Evolutionary conservation across 2,329 filamentous ascomycete genomes (phyloP), one percentile per base, ranked within the genome.

Genomic region (Zasmidium citrigriseum): DNA sequence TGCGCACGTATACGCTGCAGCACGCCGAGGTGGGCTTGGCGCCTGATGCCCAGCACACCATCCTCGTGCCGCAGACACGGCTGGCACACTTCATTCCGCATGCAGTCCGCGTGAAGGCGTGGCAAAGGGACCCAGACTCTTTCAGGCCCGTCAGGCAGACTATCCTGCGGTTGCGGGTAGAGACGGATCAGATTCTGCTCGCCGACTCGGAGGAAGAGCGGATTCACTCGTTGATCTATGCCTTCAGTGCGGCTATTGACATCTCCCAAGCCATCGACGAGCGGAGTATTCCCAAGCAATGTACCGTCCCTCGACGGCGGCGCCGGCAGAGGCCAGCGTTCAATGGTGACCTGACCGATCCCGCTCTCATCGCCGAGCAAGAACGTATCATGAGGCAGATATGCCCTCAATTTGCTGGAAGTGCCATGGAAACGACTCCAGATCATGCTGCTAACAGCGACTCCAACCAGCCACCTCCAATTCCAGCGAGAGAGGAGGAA

Each of bases 11-110:
- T 70, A 89, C 86, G 53, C 78, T 92, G 49, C 83, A 90, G 63
- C 87, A 91, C 70, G 89, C 89, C 21, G 89, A 92, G 72, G 84
- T 89, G 21, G 89, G 89, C 11, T 83, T 91, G 61, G 89, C 89
- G 10, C 83, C 85, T 16, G 89, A 92, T 72, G 88, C 89, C 70
- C 80, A 83, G 67, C 89, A 90, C 82, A 71, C 70, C 0, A 58
- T 75, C 2, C 63, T 80, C 25, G 64, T 75, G 0, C 79, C 79
- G 9, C 76, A 76, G 56, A 77, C 75, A 11, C 71, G 77, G 4
- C 72, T 81, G 44, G 79, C 77, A 9, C 74, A 78, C 60, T 67
- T 81, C 22, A 72, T 81, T 2, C 78, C 78, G 21, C 62, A 66
- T 2, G 61, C 72, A 2, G 74, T 76, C 5, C 49, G 76, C 63